Conservation (phyloP, 139 green algal genomes). For the Zygnema cylindricum region DNA sequence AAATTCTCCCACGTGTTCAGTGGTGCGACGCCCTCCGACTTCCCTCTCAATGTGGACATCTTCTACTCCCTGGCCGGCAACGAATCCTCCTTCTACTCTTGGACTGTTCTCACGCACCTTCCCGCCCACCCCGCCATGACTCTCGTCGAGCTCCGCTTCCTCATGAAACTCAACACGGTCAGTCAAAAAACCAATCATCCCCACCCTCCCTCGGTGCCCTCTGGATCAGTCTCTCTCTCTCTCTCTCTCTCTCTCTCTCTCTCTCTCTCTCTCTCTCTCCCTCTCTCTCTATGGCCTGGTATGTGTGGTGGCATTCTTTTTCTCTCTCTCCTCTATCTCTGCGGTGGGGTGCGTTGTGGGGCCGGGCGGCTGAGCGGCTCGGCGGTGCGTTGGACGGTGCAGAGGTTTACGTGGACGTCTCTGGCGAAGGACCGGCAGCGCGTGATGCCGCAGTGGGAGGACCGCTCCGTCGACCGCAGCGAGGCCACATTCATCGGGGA, state of each 20-base stretch:
- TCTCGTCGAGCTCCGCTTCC: conserved; percentile 25
- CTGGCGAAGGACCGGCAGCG: conserved; percentile 25
- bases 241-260: neutral
- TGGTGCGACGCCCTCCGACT: neutral
- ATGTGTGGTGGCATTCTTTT: neutral
- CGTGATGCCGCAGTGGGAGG: conserved; percentile 32
- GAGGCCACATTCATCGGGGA: neutral
- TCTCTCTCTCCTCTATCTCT: neutral
- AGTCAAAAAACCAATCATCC: neutral
- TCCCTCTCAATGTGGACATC: conserved; percentile 10
- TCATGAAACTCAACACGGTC: conserved; percentile 39
- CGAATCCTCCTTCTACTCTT: conserved; percentile 38
- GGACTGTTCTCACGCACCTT: conserved; percentile 11
- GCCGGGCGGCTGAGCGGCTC: neutral
- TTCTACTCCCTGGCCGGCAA: neutral
- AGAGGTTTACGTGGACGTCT: conserved; percentile 8
- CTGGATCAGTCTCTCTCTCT: neutral
- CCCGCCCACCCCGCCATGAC: neutral
- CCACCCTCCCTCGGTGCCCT: neutral
- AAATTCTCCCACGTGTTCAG: neutral
- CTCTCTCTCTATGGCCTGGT: neutral
- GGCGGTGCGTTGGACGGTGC: neutral
- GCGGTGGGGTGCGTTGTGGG: neutral
- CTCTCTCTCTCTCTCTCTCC: neutral
- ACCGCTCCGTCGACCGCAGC: neutral